Percentiles rank a stretch among this genome's conserved stretches.
Conservation (phyloP, 768 basidiomycete genomes). For the Boletellus ananas region DNA sequence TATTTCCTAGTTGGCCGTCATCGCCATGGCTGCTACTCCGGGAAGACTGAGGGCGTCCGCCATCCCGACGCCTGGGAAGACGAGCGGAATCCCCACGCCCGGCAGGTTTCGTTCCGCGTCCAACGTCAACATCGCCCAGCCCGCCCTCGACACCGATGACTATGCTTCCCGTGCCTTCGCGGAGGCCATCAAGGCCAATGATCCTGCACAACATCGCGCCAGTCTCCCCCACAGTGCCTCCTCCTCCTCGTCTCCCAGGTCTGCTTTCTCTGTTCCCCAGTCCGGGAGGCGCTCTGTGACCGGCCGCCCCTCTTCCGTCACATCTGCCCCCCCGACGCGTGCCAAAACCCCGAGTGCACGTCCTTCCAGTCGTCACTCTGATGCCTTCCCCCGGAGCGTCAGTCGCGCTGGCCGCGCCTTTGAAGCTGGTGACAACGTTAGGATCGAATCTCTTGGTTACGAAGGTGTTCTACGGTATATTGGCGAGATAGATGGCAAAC, state of each 20-base stretch:
- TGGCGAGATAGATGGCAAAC: constrained; percentile 85
- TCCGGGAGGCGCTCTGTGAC: constrained; percentile 44
- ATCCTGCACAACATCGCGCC: constrained; percentile 67
- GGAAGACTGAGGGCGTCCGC: constrained; percentile 40
- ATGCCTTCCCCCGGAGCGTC: constrained; percentile 45
- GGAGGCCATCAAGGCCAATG: constrained; percentile 77
- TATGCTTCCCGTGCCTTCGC: constrained; percentile 69
- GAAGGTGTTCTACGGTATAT: constrained; percentile 80
- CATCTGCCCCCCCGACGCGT: constrained; percentile 48
- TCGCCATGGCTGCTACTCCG: constrained; percentile 42
- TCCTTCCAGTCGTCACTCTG: constrained; percentile 66
- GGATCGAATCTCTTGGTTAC: constrained; percentile 84
- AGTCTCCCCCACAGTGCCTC: constrained; percentile 36
- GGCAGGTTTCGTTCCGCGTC: constrained; percentile 69
- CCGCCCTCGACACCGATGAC: constrained; percentile 41
- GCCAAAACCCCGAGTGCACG: constrained; percentile 55
- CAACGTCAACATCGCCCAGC: constrained; percentile 35
- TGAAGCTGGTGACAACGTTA: constrained; percentile 76
- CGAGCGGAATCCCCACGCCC: constrained; percentile 62
- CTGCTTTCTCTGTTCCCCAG: constrained; percentile 37
- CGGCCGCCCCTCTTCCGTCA: constrained; percentile 59
- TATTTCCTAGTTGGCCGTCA: not conserved
- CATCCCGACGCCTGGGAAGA: constrained; percentile 47
- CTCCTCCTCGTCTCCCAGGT: constrained; percentile 46
- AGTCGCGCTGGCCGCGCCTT: constrained; percentile 48